Conservation (phyloP, 805 yeast genomes). For the Brettanomyces bruxellensis region DNA sequence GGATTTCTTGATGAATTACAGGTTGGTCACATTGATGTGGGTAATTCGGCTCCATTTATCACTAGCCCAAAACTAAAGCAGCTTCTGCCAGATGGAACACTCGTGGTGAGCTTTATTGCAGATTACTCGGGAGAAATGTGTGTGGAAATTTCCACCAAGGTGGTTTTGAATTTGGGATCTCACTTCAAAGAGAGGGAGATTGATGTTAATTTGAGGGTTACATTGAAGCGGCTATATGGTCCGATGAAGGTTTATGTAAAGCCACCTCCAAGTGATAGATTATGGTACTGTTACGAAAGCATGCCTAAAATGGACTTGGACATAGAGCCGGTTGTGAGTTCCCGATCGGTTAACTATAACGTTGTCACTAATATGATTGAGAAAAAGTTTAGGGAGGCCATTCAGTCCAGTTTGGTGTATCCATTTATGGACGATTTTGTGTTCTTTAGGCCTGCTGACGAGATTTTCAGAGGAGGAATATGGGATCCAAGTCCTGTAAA, state of each 20-base stretch:
- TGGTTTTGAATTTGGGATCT: conserved; percentile 64
- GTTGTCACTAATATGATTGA: conserved; percentile 76
- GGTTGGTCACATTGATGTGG: conserved; percentile 64
- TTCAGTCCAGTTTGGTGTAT: conserved; percentile 68
- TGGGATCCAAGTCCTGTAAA: conserved; percentile 49
- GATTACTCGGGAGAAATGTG: conserved; percentile 70
- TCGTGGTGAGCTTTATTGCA: conserved; percentile 52
- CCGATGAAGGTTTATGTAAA: conserved; percentile 61
- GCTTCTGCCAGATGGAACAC: conserved; percentile 72
- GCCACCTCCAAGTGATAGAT: conserved; percentile 82
- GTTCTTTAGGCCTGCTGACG: conserved; percentile 55
- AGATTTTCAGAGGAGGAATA: conserved; percentile 84
- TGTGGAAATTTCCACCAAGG: conserved; percentile 72
- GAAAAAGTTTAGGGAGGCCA: conserved; percentile 67
- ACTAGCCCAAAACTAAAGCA: conserved; percentile 63
- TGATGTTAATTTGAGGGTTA: conserved; percentile 60
- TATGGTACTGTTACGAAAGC: conserved; percentile 82
- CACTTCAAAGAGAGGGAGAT: conserved; percentile 68
- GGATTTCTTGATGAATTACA: conserved; percentile 80
- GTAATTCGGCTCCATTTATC: conserved; percentile 71
- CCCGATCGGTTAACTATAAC: conserved; percentile 69
- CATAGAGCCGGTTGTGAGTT: conserved; percentile 87
- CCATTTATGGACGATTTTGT: conserved; percentile 88
- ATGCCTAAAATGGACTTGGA: conserved; percentile 70
- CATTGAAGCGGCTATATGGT: conserved; percentile 63